Evolutionary conservation across 257 asterid species (phyloP), one percentile per base, ranked within the genome.

Genomic region (Nicotiana otophora): DNA sequence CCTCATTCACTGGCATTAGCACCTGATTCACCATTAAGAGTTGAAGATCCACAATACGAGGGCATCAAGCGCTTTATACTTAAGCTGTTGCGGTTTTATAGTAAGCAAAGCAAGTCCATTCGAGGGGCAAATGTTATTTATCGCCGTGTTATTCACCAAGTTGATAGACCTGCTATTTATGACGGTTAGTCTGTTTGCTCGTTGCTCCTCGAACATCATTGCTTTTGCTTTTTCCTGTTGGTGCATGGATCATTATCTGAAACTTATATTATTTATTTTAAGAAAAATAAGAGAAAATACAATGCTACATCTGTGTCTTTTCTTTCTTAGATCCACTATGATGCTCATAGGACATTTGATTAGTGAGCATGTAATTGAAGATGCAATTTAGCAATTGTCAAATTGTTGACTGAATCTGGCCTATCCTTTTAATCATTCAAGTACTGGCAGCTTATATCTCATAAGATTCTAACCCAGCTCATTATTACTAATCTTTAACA

Each of bases 41-140:
- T 90, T 84, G 93, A 89, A 61, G 95, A 89, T 17, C 98, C 97
- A 14, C 86, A 92, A 16, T 91, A 90, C 77, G 91, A 86, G 84
- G 98, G 97, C n/a, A 48, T 91, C 70, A 91, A 85, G 85, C 90
- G 88, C 19, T 53, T 91, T 42, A 53, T 90, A 60, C 84, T 95
- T 60, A 92, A 78, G 87, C 68, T 95, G 91, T 86, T 92, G 96
- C 82, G 91, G 82, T 91, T 88, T 84, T 95, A 95, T 84, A 92
- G 97, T 87, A 95, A 93, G 86, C 99, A 95, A 86, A 95, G 97
- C 90, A 93, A 88, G 89, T 87, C 85, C 82, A 91, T 95, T 80
- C 94, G 97, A 30, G 89, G 93, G 89, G 93, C 98, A 62, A 95
- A 95, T 87, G 97, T 82, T 78, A 88, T 95, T 28, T 93, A 95